These are phyloP conservation scores for Colletotrichum euphorbiae DNA, from an alignment of 2,329 filamentous ascomycete genomes.

Conservation along the genomic window DNA sequence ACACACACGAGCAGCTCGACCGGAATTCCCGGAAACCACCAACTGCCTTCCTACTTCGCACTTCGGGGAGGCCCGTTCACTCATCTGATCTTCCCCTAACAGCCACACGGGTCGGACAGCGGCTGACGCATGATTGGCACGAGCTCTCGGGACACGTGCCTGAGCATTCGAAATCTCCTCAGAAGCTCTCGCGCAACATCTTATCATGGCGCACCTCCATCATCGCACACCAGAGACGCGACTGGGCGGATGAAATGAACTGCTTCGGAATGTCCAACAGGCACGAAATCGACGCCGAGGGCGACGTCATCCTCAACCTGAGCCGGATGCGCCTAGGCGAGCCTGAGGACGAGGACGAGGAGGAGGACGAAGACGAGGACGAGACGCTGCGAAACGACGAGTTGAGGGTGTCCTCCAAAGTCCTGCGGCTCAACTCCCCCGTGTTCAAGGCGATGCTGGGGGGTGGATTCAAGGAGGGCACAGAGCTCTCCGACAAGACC, in stretches of 20 bases:
- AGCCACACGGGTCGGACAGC: not conserved
- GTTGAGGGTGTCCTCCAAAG: conserved; percentile 38
- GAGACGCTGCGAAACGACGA: conserved; percentile 20
- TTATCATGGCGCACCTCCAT: too few species aligned
- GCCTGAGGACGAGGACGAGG: not conserved
- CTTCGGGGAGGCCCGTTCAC: conserved; percentile 4
- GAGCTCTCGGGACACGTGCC: not conserved
- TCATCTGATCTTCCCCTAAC: not conserved
- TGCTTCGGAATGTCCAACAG: conserved; percentile 10
- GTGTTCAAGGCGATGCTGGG: conserved; percentile 46
- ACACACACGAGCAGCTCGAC: not conserved
- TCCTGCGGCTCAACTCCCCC: conserved; percentile 43
- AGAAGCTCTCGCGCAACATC: not conserved
- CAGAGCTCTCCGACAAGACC: conserved; percentile 20
- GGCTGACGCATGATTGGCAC: not conserved
- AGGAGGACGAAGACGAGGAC: conserved; percentile 25
- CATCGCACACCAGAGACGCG: too few species aligned
- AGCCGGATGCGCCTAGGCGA: not conserved
- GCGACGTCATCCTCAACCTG: conserved; percentile 40
- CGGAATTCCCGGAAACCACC: not conserved
- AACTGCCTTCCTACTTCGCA: not conserved
- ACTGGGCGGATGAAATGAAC: not conserved
- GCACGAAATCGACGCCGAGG: conserved; percentile 31
- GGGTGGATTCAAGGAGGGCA: conserved; percentile 42
- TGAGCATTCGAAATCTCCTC: not conserved